Evolutionary conservation across 2,329 filamentous ascomycete genomes (phyloP).

Genomic region (Bipolaris sorokiniana): DNA sequence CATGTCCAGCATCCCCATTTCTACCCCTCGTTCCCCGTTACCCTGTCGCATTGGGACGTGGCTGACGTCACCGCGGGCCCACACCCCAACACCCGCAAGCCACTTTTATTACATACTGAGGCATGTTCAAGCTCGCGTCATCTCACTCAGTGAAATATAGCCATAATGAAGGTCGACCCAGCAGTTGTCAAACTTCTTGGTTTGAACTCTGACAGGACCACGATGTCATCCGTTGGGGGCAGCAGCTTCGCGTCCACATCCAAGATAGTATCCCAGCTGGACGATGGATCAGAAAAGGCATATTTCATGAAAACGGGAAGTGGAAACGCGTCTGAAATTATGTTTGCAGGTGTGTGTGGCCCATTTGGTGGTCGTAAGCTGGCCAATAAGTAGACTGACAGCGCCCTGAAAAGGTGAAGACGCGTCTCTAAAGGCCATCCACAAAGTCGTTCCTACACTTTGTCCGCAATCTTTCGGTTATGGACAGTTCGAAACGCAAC

Average conservation of each 20-base stretch:
- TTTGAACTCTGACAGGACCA: slow-evolving; percentile 62
- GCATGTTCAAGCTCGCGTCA: not conserved
- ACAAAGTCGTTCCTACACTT: slow-evolving; percentile 71
- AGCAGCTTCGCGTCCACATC: slow-evolving; percentile 69
- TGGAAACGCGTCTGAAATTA: slow-evolving; percentile 65
- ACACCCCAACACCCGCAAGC: not conserved
- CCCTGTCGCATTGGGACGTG: not conserved
- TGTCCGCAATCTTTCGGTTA: slow-evolving; percentile 78
- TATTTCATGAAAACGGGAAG: slow-evolving; percentile 77
- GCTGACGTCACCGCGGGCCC: slow-evolving; percentile 7
- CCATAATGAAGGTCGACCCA: slow-evolving; percentile 62
- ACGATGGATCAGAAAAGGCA: slow-evolving; percentile 58
- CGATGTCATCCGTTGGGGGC: slow-evolving; percentile 66
- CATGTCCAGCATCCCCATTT: too few relatives aligned
- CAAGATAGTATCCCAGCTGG: slow-evolving; percentile 58
- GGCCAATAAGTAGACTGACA: slow-evolving; percentile 17
- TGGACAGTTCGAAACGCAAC: slow-evolving; percentile 60
- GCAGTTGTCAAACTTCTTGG: slow-evolving; percentile 67
- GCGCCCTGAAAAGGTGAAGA: slow-evolving; percentile 69
- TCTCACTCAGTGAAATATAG: not conserved
- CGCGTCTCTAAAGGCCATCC: slow-evolving; percentile 81
- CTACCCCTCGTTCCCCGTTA: too few relatives aligned
- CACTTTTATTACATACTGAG: not conserved
- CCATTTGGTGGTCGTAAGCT: not conserved
- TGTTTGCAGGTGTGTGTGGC: slow-evolving; percentile 67